Evolutionary conservation across 495 filamentous ascomycete genomes (phyloP), one percentile per base, ranked within the genome.

Genomic region (Penicillium canariense): DNA sequence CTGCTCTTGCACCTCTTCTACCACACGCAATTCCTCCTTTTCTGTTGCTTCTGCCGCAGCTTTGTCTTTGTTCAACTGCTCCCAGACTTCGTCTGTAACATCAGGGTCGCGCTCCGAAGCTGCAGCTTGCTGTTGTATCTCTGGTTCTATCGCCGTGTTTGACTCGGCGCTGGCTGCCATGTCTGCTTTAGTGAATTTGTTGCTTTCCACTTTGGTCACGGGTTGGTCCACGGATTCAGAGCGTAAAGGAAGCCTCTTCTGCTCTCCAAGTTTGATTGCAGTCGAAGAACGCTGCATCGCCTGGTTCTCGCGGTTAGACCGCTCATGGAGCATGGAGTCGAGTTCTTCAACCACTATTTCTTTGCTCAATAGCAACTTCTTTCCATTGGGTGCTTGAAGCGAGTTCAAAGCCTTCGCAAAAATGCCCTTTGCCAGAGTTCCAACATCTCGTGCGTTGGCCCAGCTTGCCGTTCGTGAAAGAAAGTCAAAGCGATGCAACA

Each of bases 381-480:
- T 42, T 42, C 23, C 48, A 32, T 4, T 36, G 3, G 63, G 36
- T 0, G 62, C 25, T 22, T 51, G 5, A 14, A n/a, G 48, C 8
- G 10, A 63, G 1, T 59, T 62, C 10, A 85, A 58, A 3, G 74
- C 52, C 38, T 62, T 68, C n/a, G 70, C 59, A 52, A 78, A 81
- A 12, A 88, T 76, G 0, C 38, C 62, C 54, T 81, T 85, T 0
- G 70, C 77, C 1, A 90, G 36, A 0, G 76, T 81, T 32, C 81
- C 68, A 0, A 91, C 75, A 49, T 90, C 87, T 8, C 87, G 70
- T 0, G 83, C 87, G 59, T 86, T 91, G 3, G 76, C 87, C 86
- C 86, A 91, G 12, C 72, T 75, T n/a, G 72, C 50, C 3, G 79
- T 76, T 3, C 54, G 51, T 0, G 79, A 58, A 2, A 88, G 67